Conservation (phyloP, 2,329 filamentous ascomycete species). For the Clonostachys rosea region DNA sequence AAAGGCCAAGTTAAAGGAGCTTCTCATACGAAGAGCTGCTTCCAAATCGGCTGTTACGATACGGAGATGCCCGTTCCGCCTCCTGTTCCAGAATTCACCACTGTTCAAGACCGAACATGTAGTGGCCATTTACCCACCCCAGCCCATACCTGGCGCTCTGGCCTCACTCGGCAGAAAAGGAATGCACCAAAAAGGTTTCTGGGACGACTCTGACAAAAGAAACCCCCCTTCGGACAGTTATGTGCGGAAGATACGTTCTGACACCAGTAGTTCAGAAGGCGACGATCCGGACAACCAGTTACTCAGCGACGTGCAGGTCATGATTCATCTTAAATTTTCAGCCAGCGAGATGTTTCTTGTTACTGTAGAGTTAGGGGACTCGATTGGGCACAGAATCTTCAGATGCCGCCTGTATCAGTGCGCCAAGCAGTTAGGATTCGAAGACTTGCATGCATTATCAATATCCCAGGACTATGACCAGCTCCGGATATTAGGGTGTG, state of each 20-base stretch:
- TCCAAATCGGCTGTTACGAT: not conserved
- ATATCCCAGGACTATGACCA: slow-evolving; percentile 1
- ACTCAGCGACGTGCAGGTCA: not conserved
- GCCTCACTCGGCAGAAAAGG: not conserved
- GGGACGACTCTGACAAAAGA: not conserved
- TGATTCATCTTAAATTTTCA: not conserved
- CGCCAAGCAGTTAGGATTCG: not conserved
- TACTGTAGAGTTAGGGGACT: not conserved
- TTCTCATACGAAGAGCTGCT: not conserved
- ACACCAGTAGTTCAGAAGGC: no score
- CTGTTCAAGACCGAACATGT: not conserved
- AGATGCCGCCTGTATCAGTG: slow-evolving; percentile 1
- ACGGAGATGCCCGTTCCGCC: not conserved
- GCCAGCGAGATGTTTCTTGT: slow-evolving; percentile 1
- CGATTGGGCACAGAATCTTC: not conserved
- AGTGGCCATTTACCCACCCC: slow-evolving; percentile 1
- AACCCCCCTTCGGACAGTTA: not conserved
- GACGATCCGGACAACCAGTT: no score
- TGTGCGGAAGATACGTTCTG: no score
- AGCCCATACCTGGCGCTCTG: slow-evolving; percentile 1
- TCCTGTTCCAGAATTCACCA: not conserved
- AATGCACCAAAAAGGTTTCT: not conserved
- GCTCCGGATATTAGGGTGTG: not conserved
- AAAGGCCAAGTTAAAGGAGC: not conserved
- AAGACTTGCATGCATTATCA: slow-evolving; percentile 1